Conservation (phyloP, 2,329 filamentous ascomycete species). For the Epichloe coenophiala region DNA sequence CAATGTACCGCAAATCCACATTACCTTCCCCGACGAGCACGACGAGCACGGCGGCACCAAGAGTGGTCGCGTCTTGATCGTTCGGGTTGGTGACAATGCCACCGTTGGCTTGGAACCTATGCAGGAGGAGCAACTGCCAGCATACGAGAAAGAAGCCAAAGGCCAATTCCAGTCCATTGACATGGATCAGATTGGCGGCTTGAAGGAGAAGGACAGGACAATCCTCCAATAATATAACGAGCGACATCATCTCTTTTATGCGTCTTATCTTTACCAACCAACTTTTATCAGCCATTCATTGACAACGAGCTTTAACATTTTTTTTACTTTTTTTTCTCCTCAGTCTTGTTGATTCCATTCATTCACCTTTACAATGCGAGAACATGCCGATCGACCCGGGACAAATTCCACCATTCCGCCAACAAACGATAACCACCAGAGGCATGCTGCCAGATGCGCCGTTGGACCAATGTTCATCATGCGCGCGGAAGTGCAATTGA, state of each 20-base stretch:
- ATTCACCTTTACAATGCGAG: no score
- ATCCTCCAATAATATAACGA: conserved; percentile 20
- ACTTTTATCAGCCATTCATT: conserved; percentile 3
- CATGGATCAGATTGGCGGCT: conserved; percentile 82
- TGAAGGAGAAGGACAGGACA: conserved; percentile 70
- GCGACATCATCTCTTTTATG: conserved; percentile 5
- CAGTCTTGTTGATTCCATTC: neutral
- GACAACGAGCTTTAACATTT: neutral
- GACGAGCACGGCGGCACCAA: conserved; percentile 70
- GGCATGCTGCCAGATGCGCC: neutral
- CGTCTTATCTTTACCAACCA: conserved; percentile 4
- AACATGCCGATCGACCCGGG: no score
- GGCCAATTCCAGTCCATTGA: conserved; percentile 86
- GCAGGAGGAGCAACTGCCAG: conserved; percentile 66
- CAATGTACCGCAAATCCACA: conserved; percentile 87
- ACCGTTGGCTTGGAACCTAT: conserved; percentile 80
- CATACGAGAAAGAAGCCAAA: conserved; percentile 72
- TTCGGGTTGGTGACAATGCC: conserved; percentile 77
- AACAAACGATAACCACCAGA: neutral
- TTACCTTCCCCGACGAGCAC: conserved; percentile 94
- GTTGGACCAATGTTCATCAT: neutral
- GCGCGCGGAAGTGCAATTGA: neutral
- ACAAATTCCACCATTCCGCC: neutral
- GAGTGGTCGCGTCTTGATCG: conserved; percentile 80
- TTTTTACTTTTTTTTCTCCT: neutral